Evolutionary conservation across 768 basidiomycete species (phyloP), one percentile per base, ranked within the genome.

Genomic region (Candolleomyces aberdarensis): DNA sequence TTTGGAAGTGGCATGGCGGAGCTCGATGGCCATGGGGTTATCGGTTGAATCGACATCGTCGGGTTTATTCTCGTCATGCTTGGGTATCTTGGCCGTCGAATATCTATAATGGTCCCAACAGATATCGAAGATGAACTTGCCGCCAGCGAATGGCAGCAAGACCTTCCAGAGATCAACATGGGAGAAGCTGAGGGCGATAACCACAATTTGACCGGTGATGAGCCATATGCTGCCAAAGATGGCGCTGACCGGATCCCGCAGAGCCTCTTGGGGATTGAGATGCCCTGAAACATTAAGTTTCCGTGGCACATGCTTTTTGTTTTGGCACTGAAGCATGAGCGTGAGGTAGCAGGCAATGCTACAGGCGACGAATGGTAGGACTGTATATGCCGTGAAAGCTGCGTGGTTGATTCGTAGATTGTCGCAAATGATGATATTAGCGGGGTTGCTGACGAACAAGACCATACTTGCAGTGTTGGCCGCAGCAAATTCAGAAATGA

Each of bases 351-450:
- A 91, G 5, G 85, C 80, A 17, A 86, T 52, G 77, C 69, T 71
- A 79, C 87, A 78, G 3, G 83, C 87, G 29, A 96, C 69, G 66
- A 93, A 91, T 0, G 94, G 93, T 11, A 96, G 76, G 52, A 92
- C 88, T 14, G 89, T 85, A 74, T 94, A 94, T 0, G 88, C 90
- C 0, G 90, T 91, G 73, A 90, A 95, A 0, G 85, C 84, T 9
- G 84, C 82, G 63, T 92, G 91, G 53, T 89, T 88, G 51, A 96
- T 80, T 4, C 77, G 69, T 70, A 97, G 94, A 0, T 93, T 92
- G 57, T 92, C 93, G 55, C 92, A 91, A 22, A 97, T 85, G 49
- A 98, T 90, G 22, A 97, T 87, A 67, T 98, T 98, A 0, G 96
- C 98, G 1, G 92, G 94, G 69, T 98, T 98, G 0, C 90, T 90